Conservation (phyloP, 441 rosid genomes). For the Isatis lusitanica region DNA sequence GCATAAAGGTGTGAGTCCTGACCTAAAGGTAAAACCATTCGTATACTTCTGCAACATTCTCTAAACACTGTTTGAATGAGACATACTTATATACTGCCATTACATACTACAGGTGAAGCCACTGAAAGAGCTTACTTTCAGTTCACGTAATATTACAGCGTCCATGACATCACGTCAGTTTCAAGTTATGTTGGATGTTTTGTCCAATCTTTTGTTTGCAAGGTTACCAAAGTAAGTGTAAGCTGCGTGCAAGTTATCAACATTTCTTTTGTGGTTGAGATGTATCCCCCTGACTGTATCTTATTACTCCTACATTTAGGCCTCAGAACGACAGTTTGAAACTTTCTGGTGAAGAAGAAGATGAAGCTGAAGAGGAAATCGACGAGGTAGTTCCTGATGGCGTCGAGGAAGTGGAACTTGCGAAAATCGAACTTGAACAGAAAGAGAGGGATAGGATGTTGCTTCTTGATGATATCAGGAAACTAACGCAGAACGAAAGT, state of each 20-base stretch:
- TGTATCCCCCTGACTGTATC: background rate
- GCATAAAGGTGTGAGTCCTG: constrained; percentile 96
- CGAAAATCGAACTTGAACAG: constrained; percentile 73
- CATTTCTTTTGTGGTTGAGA: background rate
- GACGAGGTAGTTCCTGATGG: constrained; percentile 97
- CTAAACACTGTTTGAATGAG: constrained; percentile 1
- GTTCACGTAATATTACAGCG: constrained; percentile 80
- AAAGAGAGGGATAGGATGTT: constrained; percentile 72
- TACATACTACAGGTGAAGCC: constrained; percentile 82
- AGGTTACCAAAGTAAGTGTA: constrained; percentile 88
- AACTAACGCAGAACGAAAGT: constrained; percentile 58
- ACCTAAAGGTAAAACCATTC: constrained; percentile 66
- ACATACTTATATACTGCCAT: constrained; percentile 19
- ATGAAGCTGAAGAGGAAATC: constrained; percentile 90
- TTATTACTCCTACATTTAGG: constrained; percentile 48
- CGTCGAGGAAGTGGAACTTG: constrained; percentile 93
- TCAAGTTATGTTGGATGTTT: constrained; percentile 95
- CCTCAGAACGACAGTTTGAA: constrained; percentile 80
- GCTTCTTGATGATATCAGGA: constrained; percentile 73
- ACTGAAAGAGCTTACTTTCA: constrained; percentile 92
- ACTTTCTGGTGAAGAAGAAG: constrained; percentile 79
- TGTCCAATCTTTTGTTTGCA: constrained; percentile 96
- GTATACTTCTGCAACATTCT: background rate
- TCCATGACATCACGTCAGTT: constrained; percentile 99
- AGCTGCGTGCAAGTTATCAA: background rate